These are phyloP conservation scores for Kentomonas sorsogonicus DNA, from an alignment of 208 protist species.

Conservation along the genomic window DNA sequence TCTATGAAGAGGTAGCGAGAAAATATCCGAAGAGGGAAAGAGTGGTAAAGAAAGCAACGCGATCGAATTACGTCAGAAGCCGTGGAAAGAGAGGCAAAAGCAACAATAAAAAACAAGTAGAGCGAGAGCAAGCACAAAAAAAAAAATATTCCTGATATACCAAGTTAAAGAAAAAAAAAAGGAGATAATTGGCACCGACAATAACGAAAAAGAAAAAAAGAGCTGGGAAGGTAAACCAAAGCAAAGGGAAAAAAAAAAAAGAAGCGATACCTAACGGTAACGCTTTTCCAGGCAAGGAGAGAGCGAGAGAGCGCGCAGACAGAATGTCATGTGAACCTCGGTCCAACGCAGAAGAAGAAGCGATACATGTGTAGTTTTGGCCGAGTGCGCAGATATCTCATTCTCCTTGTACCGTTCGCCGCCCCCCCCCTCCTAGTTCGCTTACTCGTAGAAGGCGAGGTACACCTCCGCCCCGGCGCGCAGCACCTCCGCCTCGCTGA, in stretches of 20 bases:
- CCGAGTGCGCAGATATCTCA: too few relatives aligned
- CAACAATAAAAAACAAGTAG: slow-evolving; percentile 6
- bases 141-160: slow-evolving; percentile 2
- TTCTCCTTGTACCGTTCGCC: slow-evolving; percentile 2
- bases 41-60: neutral
- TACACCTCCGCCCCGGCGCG: slow-evolving; percentile 60
- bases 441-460: slow-evolving; percentile 82
- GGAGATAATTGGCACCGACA: neutral
- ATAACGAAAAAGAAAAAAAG: slow-evolving; percentile 10
- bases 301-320: too few relatives aligned
- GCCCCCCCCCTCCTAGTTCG: too few relatives aligned
- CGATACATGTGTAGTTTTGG: too few relatives aligned
- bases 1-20: neutral
- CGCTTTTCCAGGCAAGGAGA: too few relatives aligned
- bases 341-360: too few relatives aligned
- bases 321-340: too few relatives aligned
- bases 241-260: slow-evolving; percentile 11
- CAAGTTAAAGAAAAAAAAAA: slow-evolving; percentile 13
- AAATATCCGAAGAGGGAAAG: neutral
- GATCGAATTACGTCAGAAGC: neutral
- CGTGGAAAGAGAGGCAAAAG: neutral
- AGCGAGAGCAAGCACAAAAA: slow-evolving; percentile 5
- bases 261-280: slow-evolving; percentile 13
- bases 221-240: neutral
- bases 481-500: slow-evolving; percentile 55